Conservation (phyloP, 1,284 basidiomycete species). For the Exobasidium rhododendri region DNA sequence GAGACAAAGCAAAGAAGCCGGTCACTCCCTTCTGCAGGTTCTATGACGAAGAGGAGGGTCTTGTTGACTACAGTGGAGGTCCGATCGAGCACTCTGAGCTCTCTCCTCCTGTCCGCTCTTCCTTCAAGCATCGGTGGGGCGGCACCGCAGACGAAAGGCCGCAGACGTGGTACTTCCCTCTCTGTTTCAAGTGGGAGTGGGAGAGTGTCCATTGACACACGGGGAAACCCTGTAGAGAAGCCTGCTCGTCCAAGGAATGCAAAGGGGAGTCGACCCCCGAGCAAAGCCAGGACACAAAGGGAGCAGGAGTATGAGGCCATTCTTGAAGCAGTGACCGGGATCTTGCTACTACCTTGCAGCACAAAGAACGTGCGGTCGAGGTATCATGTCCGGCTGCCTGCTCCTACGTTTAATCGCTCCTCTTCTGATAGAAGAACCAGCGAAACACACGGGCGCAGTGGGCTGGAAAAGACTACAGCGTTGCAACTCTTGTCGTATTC, state of each 20-base stretch:
- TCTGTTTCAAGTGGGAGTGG: background rate
- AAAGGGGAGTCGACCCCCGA: background rate
- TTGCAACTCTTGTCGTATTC: background rate
- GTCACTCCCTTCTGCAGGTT: background rate
- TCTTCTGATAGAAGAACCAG: background rate
- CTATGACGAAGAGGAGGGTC: background rate
- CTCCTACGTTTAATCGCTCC: too few relatives aligned
- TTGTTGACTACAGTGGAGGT: slow-evolving; percentile 5
- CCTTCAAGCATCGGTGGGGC: slow-evolving; percentile 5
- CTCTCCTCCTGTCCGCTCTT: background rate
- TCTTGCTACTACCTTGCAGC: background rate
- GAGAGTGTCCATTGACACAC: background rate
- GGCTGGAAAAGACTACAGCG: background rate
- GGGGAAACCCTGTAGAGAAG: background rate
- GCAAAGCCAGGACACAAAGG: background rate
- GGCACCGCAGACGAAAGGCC: background rate
- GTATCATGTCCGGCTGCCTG: background rate
- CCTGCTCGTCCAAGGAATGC: background rate
- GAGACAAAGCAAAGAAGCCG: background rate
- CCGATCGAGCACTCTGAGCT: background rate
- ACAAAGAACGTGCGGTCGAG: background rate
- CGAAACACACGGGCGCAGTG: background rate
- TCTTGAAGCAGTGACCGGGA: background rate
- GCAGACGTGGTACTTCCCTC: background rate
- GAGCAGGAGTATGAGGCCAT: background rate